Conservation (phyloP, 1,284 basidiomycete genomes). For the Tilletia indica region DNA sequence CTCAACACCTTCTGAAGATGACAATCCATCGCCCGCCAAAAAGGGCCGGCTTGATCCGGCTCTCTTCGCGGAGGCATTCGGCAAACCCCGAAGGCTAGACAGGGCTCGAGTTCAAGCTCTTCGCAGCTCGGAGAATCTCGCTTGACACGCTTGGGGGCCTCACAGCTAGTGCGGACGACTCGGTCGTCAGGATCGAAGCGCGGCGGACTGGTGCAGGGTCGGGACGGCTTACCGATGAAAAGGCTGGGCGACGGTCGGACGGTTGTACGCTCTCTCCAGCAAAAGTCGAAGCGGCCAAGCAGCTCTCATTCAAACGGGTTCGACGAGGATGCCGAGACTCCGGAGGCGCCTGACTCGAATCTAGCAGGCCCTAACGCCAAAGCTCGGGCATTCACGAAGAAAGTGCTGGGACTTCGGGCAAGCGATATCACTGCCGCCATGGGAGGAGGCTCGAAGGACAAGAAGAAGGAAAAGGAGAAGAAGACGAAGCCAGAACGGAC, state of each 20-base stretch:
- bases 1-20: neutral
- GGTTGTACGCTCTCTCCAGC: neutral
- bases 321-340: neutral
- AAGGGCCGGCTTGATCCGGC: constrained; percentile 12
- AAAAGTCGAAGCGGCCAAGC: neutral
- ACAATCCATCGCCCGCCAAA: neutral
- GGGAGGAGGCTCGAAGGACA: neutral
- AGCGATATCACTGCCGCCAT: neutral
- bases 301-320: neutral
- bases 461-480: constrained; percentile 10
- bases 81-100: neutral
- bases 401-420: neutral
- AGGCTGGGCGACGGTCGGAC: neutral
- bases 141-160: neutral
- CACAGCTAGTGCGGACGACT: neutral
- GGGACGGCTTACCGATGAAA: constrained; percentile 6
- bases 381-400: constrained; percentile 9
- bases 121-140: no score
- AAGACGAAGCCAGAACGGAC: neutral
- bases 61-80: constrained; percentile 8
- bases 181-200: neutral
- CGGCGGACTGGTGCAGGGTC: neutral
- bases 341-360: neutral
- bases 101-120: neutral
- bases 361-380: constrained; percentile 8